A percentile compares a stretch with the other conserved stretches of the same genome.
These are phyloP conservation scores for Rosa lucieae DNA, from an alignment of 306 rosid genomes.

Conservation along the genomic window DNA sequence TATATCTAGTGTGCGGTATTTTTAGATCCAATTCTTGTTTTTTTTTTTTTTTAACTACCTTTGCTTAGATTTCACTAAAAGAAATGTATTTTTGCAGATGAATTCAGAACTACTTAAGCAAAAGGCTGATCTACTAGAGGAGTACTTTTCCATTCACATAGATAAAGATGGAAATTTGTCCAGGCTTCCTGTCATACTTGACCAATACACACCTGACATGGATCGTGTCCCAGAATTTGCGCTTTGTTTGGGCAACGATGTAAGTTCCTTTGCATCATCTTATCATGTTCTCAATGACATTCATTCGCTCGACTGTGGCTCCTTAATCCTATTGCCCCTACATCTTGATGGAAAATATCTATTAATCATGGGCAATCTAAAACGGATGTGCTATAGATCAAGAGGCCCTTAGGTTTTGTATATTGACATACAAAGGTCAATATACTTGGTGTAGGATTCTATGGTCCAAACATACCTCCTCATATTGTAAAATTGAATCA, in stretches of 20 bases:
- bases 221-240: conserved; percentile 80
- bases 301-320: no score
- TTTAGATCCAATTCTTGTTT: no score
- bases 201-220: conserved; percentile 97
- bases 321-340: background rate
- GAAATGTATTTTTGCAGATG: conserved; percentile 50
- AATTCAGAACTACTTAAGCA: conserved; percentile 64
- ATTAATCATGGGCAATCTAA: background rate
- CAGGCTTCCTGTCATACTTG: conserved; percentile 84
- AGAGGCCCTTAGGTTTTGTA: background rate
- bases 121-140: conserved; percentile 66
- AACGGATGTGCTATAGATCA: background rate
- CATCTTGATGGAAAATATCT: background rate
- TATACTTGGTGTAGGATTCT: background rate
- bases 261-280: conserved; percentile 36
- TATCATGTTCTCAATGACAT: conserved; percentile 5
- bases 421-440: background rate
- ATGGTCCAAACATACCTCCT: background rate
- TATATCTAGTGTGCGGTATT: background rate
- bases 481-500: background rate
- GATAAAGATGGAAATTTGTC: conserved; percentile 68
- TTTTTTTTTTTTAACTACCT: no score
- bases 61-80: background rate
- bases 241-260: conserved; percentile 88
- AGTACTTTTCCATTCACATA: conserved; percentile 68